These are phyloP conservation scores for Hylodesmum podocarpum DNA, from an alignment of 306 rosid genomes.

Conservation along the genomic window DNA sequence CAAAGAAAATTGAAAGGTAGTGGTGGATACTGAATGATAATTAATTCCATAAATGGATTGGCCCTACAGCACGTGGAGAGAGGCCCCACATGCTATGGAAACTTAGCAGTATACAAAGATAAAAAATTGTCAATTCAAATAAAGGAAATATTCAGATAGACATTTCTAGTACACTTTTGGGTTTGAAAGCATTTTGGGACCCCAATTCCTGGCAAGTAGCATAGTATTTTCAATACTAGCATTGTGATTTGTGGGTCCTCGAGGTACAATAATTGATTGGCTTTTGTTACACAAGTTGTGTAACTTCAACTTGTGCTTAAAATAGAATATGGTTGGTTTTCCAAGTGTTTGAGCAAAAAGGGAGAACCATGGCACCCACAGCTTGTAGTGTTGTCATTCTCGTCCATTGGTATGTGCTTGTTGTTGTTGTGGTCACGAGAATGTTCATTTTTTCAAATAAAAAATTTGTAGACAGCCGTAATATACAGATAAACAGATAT, in stretches of 20 bases:
- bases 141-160: conserved; percentile 13
- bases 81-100: conserved; percentile 29
- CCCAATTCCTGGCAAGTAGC: conserved; percentile 19
- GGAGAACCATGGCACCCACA: conserved; percentile 10
- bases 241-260: conserved; percentile 30
- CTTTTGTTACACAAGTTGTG: conserved; percentile 24
- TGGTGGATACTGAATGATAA: no score
- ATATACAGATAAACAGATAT: no score
- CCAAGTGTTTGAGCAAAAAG: not conserved
- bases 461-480: no score
- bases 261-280: not conserved
- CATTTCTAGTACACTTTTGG: conserved; percentile 25
- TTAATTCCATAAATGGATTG: not conserved
- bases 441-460: no score
- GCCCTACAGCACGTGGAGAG: conserved; percentile 45
- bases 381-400: conserved; percentile 17
- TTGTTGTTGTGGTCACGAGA: no score
- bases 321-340: not conserved
- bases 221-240: conserved; percentile 2
- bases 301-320: conserved; percentile 12
- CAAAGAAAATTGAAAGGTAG: not conserved
- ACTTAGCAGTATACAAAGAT: not conserved
- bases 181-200: conserved; percentile 27
- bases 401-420: not conserved
- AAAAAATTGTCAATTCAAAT: not conserved